A percentile compares a stretch with the other conserved stretches of the same genome.
Evolutionary conservation across 2,329 filamentous ascomycete species (phyloP).

Genomic region (Anthostomella pinea): DNA sequence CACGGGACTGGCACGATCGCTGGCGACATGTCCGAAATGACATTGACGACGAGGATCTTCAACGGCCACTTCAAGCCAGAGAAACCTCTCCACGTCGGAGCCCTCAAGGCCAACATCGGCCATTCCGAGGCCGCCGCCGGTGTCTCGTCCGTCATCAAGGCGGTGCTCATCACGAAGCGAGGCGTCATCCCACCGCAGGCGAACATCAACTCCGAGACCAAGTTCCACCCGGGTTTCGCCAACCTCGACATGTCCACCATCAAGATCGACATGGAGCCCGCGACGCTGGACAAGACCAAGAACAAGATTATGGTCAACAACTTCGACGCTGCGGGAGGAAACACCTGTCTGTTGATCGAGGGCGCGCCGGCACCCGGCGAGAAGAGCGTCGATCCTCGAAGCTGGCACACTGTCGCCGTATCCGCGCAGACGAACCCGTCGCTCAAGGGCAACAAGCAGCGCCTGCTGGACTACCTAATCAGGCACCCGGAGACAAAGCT

Average conservation of each 20-base stretch:
- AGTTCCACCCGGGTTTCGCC: conserved; percentile 6
- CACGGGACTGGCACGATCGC: conserved; percentile 71
- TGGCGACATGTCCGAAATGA: conserved; percentile 65
- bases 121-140: conserved; percentile 45
- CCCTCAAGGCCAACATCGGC: conserved; percentile 48
- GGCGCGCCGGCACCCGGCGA: conserved; percentile 36
- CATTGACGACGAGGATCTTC: conserved; percentile 58
- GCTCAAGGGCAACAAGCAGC: conserved; percentile 39
- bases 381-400: conserved; percentile 36
- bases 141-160: conserved; percentile 38
- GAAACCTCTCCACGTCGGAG: conserved; percentile 43
- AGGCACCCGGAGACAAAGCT: conserved; percentile 37
- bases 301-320: conserved; percentile 42
- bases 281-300: conserved; percentile 1
- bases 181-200: conserved; percentile 44
- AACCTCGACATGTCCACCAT: conserved; percentile 10
- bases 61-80: conserved; percentile 39
- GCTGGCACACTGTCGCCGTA: conserved; percentile 41
- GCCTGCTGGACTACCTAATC: conserved; percentile 41
- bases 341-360: conserved; percentile 51
- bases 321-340: conserved; percentile 57
- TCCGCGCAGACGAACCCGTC: conserved; percentile 40
- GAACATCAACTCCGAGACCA: conserved; percentile 36
- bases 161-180: conserved; percentile 44
- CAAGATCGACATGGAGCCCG: conserved; percentile 6